phyloP scores from a whole-genome alignment of 75 land plant genomes.

The Cryptomeria japonica region DNA sequence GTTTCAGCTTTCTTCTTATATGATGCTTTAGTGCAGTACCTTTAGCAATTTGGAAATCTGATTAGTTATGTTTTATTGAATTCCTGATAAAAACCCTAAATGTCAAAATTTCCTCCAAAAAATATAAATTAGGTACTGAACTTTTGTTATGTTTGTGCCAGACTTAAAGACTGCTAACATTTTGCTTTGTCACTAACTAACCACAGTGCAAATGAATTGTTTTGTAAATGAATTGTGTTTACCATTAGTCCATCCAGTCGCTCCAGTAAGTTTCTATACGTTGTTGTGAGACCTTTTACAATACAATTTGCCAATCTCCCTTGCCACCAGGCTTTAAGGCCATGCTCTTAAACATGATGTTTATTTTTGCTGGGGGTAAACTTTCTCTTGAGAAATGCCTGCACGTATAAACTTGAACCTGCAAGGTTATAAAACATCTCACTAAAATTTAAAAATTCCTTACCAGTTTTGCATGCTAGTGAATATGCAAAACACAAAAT shows the following conservation, averaged over 20 bases:
- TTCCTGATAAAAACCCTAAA: not conserved
- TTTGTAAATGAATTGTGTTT: not conserved
- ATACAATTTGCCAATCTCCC: not conserved
- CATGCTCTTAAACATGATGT: not conserved
- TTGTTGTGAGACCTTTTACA: not conserved
- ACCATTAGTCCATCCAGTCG: not conserved
- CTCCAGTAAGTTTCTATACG: not conserved
- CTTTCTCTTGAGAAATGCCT: not conserved
- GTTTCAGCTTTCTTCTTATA: not conserved
- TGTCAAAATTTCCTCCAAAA: not conserved
- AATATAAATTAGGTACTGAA: not conserved
- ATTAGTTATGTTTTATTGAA: not conserved
- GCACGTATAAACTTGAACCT: not conserved
- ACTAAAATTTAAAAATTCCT: not conserved
- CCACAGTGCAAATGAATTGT: not conserved
- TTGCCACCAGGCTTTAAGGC: not conserved
- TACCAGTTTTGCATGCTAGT: not conserved
- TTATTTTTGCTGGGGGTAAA: not conserved
- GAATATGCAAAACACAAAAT: not conserved
- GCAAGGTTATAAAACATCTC: not conserved
- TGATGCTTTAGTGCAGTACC: constrained; percentile 2
- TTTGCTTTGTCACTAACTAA: not conserved
- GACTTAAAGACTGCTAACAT: not conserved
- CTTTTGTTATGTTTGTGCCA: not conserved
- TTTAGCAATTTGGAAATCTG: not conserved